Percentiles rank a stretch among this genome's conserved stretches.
These are phyloP conservation scores for Lasiosphaeris hirsuta DNA, from an alignment of 495 filamentous ascomycete genomes.

Conservation along the genomic window DNA sequence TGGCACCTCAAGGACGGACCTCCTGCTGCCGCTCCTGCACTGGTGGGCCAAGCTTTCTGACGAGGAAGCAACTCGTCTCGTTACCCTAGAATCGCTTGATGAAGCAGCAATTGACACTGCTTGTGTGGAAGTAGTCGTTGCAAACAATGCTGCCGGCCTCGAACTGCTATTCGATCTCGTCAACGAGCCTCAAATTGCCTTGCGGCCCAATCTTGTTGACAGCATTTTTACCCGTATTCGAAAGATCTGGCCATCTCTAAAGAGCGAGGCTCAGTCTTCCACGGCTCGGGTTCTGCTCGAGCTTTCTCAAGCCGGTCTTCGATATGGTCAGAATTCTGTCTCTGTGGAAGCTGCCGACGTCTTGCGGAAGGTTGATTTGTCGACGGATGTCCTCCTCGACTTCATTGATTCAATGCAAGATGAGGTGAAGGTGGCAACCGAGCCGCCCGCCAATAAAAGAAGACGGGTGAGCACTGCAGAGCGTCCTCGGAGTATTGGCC, in stretches of 20 bases:
- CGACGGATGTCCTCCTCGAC: slow-evolving; percentile 63
- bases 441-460: slow-evolving; percentile 67
- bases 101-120: slow-evolving; percentile 54
- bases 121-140: slow-evolving; percentile 57
- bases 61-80: slow-evolving; percentile 33
- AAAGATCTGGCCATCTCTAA: slow-evolving; percentile 67
- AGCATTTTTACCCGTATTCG: slow-evolving; percentile 63
- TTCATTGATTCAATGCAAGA: slow-evolving; percentile 69
- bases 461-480: slow-evolving; percentile 70
- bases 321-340: slow-evolving; percentile 24
- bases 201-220: slow-evolving; percentile 51
- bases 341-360: slow-evolving; percentile 61
- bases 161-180: slow-evolving; percentile 54
- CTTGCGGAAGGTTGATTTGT: slow-evolving; percentile 62
- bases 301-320: slow-evolving; percentile 33
- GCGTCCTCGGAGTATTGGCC: slow-evolving; percentile 35
- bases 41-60: slow-evolving; percentile 56
- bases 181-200: slow-evolving; percentile 40
- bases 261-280: slow-evolving; percentile 55
- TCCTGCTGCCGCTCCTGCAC: slow-evolving; percentile 66
- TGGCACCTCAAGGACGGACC: slow-evolving; percentile 60
- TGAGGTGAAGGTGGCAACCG: slow-evolving; percentile 56
- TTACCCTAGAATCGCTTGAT: slow-evolving; percentile 57
- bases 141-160: slow-evolving; percentile 66
- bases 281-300: slow-evolving; percentile 58